Evolutionary conservation across 306 rosid genomes (phyloP).

Genomic region (Vigna hirtella): DNA sequence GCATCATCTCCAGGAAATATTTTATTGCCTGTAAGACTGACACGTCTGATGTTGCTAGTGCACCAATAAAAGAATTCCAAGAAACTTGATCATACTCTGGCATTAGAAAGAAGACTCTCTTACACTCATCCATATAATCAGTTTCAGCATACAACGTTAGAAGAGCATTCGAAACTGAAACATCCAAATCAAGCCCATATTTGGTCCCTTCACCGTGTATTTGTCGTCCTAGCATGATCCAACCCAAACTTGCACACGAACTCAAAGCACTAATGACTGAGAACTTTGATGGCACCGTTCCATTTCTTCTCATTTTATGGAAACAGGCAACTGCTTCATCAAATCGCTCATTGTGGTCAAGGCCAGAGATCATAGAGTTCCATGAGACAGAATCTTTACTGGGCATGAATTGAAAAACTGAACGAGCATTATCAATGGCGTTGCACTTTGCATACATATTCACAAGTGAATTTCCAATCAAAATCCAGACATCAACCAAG

Average conservation of each 20-base stretch:
- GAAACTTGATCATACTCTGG: slow-evolving; percentile 81
- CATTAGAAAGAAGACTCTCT: slow-evolving; percentile 75
- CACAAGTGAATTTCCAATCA: slow-evolving; percentile 77
- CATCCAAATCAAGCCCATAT: slow-evolving; percentile 86
- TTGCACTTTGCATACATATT: slow-evolving; percentile 85
- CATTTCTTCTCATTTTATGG: slow-evolving; percentile 67
- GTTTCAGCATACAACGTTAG: slow-evolving; percentile 78
- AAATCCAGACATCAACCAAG: slow-evolving; percentile 50
- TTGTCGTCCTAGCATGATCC: slow-evolving; percentile 74
- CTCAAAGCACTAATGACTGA: slow-evolving; percentile 89
- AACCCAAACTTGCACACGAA: slow-evolving; percentile 83
- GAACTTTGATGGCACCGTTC: slow-evolving; percentile 75
- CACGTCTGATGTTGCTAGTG: slow-evolving; percentile 66
- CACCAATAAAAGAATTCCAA: slow-evolving; percentile 87
- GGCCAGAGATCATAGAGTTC: slow-evolving; percentile 88
- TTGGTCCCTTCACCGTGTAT: slow-evolving; percentile 76
- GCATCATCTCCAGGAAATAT: slow-evolving; percentile 79
- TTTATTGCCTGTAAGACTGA: slow-evolving; percentile 62
- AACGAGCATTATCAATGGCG: slow-evolving; percentile 64
- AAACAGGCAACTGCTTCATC: slow-evolving; percentile 73
- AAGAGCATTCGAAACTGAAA: slow-evolving; percentile 91
- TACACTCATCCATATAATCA: slow-evolving; percentile 61
- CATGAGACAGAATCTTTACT: slow-evolving; percentile 75
- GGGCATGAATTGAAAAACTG: slow-evolving; percentile 66
- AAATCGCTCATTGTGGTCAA: slow-evolving; percentile 74